Base-by-base conservation (phyloP, 495 filamentous ascomycete species). In the Ramalina intermedia region DNA sequence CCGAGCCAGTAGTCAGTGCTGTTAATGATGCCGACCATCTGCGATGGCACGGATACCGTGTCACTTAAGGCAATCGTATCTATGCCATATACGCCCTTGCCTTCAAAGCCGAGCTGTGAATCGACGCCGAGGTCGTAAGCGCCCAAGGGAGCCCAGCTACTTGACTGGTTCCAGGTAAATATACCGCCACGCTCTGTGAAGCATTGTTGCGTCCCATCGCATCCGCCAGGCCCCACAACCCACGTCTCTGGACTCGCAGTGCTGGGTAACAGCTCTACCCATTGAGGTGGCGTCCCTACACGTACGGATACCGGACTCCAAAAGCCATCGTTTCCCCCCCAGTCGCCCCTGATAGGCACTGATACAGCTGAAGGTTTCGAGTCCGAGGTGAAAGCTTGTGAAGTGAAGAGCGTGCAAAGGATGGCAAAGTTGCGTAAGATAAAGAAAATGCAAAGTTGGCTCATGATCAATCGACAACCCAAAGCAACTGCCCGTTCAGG, bases 51-150 rank as follows among this genome's bases (percentile, higher is more conserved):
- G 11, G 71, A 55, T 35, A 70, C 68, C 5, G 68, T 58, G 23
- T 64, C 51, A 14, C 62, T 61, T 46, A 62, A 63, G n/a, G 68
- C 64, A 23, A 78, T 54, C 8, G 62, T 72, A 45, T 84, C 80
- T 55, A 76, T 64, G 7, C 74, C 80, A 56, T 77, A 81, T 43
- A 76, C 63, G 23, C 74, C 78, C 52, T 72, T 72, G 9, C 72
- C 72, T 11, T 60, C 62, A 23, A 70, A 58, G 21, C 69, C 74
- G 12, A 78, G 66, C 43, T 77, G 61, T 7, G 47, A 43, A 38
- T 75, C 68, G 42, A 79, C 55, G 6, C 71, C 74, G 36, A 81
- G 63, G 51, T 74, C 61, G 64, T 67, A 83, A 13, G 62, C 55
- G 37, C 76, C 76, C 46, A 78, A 63, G 26, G 67, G 50, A 14